phyloP scores from a whole-genome alignment of 345 rosid genomes.

The Arabis alpina region DNA sequence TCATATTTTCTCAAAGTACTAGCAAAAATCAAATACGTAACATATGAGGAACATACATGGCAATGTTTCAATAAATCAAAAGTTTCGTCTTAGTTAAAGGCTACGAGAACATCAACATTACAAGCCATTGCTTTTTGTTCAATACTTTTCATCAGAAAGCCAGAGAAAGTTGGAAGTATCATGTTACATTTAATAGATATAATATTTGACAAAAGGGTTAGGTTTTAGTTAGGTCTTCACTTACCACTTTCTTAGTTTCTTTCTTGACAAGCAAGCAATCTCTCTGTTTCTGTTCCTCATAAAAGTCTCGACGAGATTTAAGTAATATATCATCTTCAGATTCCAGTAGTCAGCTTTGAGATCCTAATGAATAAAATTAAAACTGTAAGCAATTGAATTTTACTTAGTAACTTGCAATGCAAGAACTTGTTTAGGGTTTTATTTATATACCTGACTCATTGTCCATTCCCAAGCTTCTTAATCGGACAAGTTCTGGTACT shows the following conservation, averaged over 20 bases:
- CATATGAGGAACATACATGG: not conserved
- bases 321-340: conserved; percentile 20
- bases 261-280: conserved; percentile 33
- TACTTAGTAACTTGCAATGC: not conserved
- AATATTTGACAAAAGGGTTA: conserved; percentile 30
- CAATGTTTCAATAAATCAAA: conserved; percentile 22
- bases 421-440: not conserved
- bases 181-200: conserved; percentile 26
- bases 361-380: conserved; percentile 20
- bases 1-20: not conserved
- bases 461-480: conserved; percentile 57
- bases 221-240: conserved; percentile 21
- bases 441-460: conserved; percentile 23
- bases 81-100: conserved; percentile 16
- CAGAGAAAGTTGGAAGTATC: conserved; percentile 36
- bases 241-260: conserved; percentile 36
- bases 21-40: conserved; percentile 3
- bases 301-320: not conserved
- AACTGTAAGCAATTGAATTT: not conserved
- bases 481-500: conserved; percentile 71
- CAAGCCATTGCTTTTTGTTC: conserved; percentile 29
- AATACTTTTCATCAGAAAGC: conserved; percentile 27
- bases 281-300: conserved; percentile 23
- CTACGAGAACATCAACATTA: conserved; percentile 26
- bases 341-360: conserved; percentile 20